Conservation (phyloP, 768 basidiomycete species). For the Baorangia bicolor region DNA sequence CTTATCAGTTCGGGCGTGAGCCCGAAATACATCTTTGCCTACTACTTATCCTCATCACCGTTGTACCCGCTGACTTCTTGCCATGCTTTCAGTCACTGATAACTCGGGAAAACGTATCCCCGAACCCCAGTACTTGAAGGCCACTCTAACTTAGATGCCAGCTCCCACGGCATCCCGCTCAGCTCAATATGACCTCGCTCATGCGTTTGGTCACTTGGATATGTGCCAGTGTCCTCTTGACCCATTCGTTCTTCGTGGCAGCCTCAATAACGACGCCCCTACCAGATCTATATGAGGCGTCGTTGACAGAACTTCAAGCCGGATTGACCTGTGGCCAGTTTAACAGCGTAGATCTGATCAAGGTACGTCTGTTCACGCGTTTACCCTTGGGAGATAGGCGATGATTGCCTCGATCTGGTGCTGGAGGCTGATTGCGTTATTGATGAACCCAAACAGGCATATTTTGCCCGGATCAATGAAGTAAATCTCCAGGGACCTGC, state of each 20-base stretch:
- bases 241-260: conserved; percentile 3
- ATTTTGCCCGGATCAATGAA: conserved; percentile 43
- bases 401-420: background rate
- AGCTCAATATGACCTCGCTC: conserved; percentile 3
- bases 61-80: conserved; percentile 6
- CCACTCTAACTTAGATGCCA: background rate
- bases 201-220: conserved; percentile 8
- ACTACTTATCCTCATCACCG: background rate
- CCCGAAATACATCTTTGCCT: background rate
- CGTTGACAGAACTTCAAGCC: conserved; percentile 37
- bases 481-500: conserved; percentile 39
- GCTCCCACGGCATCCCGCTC: background rate
- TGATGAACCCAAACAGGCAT: conserved; percentile 31
- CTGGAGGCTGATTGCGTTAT: background rate
- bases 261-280: conserved; percentile 20
- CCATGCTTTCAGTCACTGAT: conserved; percentile 5
- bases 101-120: conserved; percentile 3
- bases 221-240: conserved; percentile 1
- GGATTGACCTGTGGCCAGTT: conserved; percentile 38
- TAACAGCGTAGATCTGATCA: conserved; percentile 42
- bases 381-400: background rate
- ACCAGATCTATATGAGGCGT: conserved; percentile 44
- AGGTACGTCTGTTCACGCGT: conserved; percentile 22
- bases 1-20: conserved; percentile 1
- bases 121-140: conserved; percentile 5